phyloP scores from a whole-genome alignment of 1,284 basidiomycete genomes.

The Cronartium quercuum region DNA sequence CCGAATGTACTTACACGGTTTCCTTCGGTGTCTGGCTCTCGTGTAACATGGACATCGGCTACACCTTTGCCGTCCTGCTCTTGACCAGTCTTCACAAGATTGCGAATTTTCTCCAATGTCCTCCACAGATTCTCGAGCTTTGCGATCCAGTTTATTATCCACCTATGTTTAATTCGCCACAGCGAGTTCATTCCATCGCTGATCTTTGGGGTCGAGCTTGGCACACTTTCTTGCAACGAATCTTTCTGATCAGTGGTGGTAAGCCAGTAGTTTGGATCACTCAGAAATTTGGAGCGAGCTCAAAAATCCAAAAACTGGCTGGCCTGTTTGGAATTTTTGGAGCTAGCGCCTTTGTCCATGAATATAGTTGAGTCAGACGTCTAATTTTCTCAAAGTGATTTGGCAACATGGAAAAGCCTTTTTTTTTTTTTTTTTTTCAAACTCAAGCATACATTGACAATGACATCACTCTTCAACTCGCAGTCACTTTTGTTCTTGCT shows the following conservation, averaged over 20 bases:
- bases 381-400: neutral
- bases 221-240: neutral
- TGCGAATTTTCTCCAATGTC: neutral
- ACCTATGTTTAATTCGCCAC: neutral
- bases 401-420: too few relatives aligned
- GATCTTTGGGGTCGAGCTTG: neutral
- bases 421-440: neutral
- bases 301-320: neutral
- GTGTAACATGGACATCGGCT: neutral
- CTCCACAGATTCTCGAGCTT: neutral
- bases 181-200: neutral
- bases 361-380: neutral
- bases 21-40: neutral
- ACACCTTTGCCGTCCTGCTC: neutral
- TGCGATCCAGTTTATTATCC: neutral
- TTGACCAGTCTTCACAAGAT: neutral
- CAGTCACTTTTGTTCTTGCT: neutral
- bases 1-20: neutral
- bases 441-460: too few relatives aligned
- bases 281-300: neutral
- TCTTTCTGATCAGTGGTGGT: neutral
- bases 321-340: neutral
- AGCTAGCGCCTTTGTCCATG: neutral
- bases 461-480: neutral
- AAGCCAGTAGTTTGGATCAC: conserved; percentile 1